Percentiles rank a stretch among this genome's conserved stretches.
phyloP scores from a whole-genome alignment of 2,329 filamentous ascomycete species.

The Ophiostoma pallidulum region DNA sequence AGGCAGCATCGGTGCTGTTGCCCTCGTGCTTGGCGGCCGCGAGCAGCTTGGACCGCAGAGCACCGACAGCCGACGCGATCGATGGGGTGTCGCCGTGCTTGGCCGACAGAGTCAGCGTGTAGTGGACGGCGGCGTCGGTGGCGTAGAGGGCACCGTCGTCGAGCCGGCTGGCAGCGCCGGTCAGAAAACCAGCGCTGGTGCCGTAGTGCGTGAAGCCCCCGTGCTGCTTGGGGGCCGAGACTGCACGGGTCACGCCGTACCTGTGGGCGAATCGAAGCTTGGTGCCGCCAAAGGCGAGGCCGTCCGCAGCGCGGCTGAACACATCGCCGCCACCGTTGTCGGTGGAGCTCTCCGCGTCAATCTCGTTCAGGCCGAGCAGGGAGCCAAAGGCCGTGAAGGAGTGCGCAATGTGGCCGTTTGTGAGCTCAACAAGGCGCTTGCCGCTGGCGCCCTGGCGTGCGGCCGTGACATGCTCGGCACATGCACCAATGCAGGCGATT shows the following conservation, averaged over 20 bases:
- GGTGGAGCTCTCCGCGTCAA: slow-evolving; percentile 46
- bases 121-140: slow-evolving; percentile 43
- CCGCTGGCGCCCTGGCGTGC: slow-evolving; percentile 21
- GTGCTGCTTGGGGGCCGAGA: slow-evolving; percentile 44
- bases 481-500: slow-evolving; percentile 48
- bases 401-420: slow-evolving; percentile 51
- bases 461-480: slow-evolving; percentile 33
- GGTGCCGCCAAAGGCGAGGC: slow-evolving; percentile 44
- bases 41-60: slow-evolving; percentile 44
- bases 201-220: slow-evolving; percentile 39
- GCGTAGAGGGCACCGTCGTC: slow-evolving; percentile 43
- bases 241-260: slow-evolving; percentile 50
- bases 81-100: slow-evolving; percentile 38
- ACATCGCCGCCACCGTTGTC: slow-evolving; percentile 40
- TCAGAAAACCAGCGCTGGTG: slow-evolving; percentile 49
- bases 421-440: slow-evolving; percentile 35
- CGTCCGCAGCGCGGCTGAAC: slow-evolving; percentile 51
- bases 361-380: slow-evolving; percentile 52
- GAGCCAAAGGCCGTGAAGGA: slow-evolving; percentile 53
- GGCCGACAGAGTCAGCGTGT: slow-evolving; percentile 41
- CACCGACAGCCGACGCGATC: slow-evolving; percentile 44
- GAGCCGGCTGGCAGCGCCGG: slow-evolving; percentile 37
- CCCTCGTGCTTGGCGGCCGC: slow-evolving; percentile 31
- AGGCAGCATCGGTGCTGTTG: slow-evolving; percentile 29
- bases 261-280: slow-evolving; percentile 43